Base-by-base conservation (phyloP, 2,329 filamentous ascomycete genomes). In the Arthrobotrys iridis region DNA sequence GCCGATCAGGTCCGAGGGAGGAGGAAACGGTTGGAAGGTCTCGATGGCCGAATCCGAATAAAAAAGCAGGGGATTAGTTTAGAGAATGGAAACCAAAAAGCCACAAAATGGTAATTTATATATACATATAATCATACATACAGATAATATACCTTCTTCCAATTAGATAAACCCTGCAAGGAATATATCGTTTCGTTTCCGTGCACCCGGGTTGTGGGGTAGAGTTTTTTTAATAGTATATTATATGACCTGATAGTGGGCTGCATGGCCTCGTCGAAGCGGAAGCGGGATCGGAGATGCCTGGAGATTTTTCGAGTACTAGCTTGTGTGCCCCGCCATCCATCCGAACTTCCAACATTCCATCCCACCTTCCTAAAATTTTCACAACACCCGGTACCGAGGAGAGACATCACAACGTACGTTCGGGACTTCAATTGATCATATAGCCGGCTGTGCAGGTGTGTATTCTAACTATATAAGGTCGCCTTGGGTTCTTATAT, bases 301-400 rank as follows among this genome's bases (percentile, higher is more conserved):
- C n/a, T 52, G 30, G 50, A 13, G 15, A 52, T 35, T 35, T 55
- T 52, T 52, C n/a, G n/a, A n/a, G n/a, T n/a, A n/a, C n/a, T n/a
- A n/a, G n/a, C n/a, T 22, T 5, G 18, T 4, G 20, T 55, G 50
- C 50, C 50, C 50, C 50, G 50, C 50, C 30, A 55, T 55, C 50
- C 50, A 55, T 15, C 50, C 50, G 50, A 55, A 55, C 48, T 3
- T 33, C 28, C 55, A 59, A 59, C 55, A 59, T 43, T 37, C 55
- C 55, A 59, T 43, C 55, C 55, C 55, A 59, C 55, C 55, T 59
- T 59, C 55, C 55, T 59, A 59, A 58, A 59, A 43, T 59, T 59
- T 59, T 40, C 35, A 18, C 55, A 59, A 59, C 55, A 59, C 52
- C 52, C 33, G 37, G 26, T 28, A 40, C 10, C 40, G 8, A 15